These are phyloP conservation scores for Retiboletus fuscus DNA, from an alignment of 1,284 basidiomycete genomes.

Conservation along the genomic window DNA sequence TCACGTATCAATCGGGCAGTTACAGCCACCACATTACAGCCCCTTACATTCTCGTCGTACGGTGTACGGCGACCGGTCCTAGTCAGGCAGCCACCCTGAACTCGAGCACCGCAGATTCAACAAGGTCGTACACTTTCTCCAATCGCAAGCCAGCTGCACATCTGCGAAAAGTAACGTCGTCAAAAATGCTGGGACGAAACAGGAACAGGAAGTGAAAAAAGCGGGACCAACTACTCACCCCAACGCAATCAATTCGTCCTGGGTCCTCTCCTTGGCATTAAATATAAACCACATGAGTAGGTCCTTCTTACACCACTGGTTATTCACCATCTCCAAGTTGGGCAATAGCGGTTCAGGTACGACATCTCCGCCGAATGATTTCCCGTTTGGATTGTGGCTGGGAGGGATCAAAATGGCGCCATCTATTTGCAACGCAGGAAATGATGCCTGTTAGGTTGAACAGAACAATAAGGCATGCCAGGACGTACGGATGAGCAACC, in stretches of 20 bases:
- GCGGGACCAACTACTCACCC: conserved; percentile 30
- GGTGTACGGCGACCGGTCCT: too few relatives aligned
- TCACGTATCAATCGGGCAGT: too few relatives aligned
- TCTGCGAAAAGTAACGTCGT: conserved; percentile 19
- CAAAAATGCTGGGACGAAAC: not conserved
- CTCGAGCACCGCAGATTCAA: too few relatives aligned
- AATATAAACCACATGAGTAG: conserved; percentile 42
- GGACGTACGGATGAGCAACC: too few relatives aligned
- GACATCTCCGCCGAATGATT: conserved; percentile 29
- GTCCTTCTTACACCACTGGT: too few relatives aligned
- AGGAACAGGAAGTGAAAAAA: not conserved
- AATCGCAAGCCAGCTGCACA: conserved; percentile 37
- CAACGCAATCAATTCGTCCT: too few relatives aligned
- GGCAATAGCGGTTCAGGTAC: conserved; percentile 47
- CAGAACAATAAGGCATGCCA: not conserved
- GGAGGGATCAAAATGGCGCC: conserved; percentile 33
- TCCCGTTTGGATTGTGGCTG: conserved; percentile 14
- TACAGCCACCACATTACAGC: too few relatives aligned
- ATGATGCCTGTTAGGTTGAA: not conserved
- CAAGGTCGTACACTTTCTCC: conserved; percentile 17
- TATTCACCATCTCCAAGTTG: conserved; percentile 41
- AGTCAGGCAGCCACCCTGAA: too few relatives aligned
- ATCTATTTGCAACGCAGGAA: conserved; percentile 23
- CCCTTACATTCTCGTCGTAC: too few relatives aligned
- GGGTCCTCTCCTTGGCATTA: conserved; percentile 46